phyloP scores from a whole-genome alignment of 352 stramenopile species.

The Chloridella minuta region DNA sequence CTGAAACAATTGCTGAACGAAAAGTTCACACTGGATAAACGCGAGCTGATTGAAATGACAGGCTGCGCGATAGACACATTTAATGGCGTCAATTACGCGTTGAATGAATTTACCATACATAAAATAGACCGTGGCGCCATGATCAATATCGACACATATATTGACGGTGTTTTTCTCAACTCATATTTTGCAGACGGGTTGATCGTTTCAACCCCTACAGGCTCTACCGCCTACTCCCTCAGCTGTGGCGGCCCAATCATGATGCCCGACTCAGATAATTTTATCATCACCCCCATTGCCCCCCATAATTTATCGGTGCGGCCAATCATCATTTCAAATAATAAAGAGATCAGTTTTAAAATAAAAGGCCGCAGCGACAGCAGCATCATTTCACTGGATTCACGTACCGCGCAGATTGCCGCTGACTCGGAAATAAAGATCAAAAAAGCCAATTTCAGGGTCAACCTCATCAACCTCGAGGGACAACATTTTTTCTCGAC shows the following conservation, averaged over 20 bases:
- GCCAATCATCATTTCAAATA: background rate
- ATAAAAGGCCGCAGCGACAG: background rate
- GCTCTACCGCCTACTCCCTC: background rate
- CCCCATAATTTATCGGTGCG: background rate
- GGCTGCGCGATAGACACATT: background rate
- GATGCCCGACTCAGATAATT: background rate
- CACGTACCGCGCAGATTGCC: background rate
- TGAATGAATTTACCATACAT: background rate
- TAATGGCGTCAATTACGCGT: background rate
- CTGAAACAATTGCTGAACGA: background rate
- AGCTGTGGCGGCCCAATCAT: background rate
- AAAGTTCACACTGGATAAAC: background rate
- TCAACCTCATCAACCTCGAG: background rate
- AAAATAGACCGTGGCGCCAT: background rate
- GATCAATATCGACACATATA: background rate
- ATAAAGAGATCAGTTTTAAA: background rate
- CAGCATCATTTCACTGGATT: background rate
- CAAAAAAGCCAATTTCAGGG: background rate
- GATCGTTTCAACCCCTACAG: background rate
- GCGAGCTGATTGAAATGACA: background rate
- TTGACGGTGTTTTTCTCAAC: background rate
- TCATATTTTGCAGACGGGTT: background rate
- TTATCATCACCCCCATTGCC: background rate
- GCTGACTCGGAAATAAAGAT: background rate
- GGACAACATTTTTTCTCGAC: background rate